Conservation (phyloP, 768 basidiomycete genomes). For the Lepiota brunneoincarnata region DNA sequence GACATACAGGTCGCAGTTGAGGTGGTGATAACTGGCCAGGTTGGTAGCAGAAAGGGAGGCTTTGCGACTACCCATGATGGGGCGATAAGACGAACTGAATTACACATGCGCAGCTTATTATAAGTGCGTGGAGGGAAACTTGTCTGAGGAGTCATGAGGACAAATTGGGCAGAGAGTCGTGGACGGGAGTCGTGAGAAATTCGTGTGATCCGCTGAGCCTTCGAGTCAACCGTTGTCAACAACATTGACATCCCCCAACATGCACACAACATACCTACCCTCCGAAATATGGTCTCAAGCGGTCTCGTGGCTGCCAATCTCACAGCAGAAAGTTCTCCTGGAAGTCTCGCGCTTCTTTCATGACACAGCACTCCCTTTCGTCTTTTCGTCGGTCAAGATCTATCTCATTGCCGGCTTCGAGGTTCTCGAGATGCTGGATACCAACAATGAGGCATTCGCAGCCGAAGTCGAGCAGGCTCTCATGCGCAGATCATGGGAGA, state of each 20-base stretch:
- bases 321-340: slow-evolving; percentile 24
- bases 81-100: neutral
- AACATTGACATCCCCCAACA: slow-evolving; percentile 4
- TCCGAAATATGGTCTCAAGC: slow-evolving; percentile 38
- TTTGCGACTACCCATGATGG: slow-evolving; percentile 25
- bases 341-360: slow-evolving; percentile 35
- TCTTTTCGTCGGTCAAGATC: slow-evolving; percentile 35
- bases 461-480: slow-evolving; percentile 25
- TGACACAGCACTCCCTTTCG: slow-evolving; percentile 27
- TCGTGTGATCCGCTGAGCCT: neutral
- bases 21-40: slow-evolving; percentile 43
- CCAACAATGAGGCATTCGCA: slow-evolving; percentile 23
- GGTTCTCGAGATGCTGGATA: slow-evolving; percentile 28
- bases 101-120: slow-evolving; percentile 1
- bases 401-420: slow-evolving; percentile 31
- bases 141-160: neutral
- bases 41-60: slow-evolving; percentile 43
- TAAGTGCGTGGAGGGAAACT: slow-evolving; percentile 2
- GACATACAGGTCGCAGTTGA: slow-evolving; percentile 45
- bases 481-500: slow-evolving; percentile 37
- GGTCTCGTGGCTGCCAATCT: slow-evolving; percentile 25
- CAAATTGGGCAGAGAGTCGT: neutral
- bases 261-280: slow-evolving; percentile 23
- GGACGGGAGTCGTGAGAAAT: neutral
- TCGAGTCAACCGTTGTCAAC: neutral